Percentiles rank a stretch among this genome's conserved stretches.
These are phyloP conservation scores for Calonectria ilicicola DNA, from an alignment of 2,329 filamentous ascomycete species.

Conservation along the genomic window DNA sequence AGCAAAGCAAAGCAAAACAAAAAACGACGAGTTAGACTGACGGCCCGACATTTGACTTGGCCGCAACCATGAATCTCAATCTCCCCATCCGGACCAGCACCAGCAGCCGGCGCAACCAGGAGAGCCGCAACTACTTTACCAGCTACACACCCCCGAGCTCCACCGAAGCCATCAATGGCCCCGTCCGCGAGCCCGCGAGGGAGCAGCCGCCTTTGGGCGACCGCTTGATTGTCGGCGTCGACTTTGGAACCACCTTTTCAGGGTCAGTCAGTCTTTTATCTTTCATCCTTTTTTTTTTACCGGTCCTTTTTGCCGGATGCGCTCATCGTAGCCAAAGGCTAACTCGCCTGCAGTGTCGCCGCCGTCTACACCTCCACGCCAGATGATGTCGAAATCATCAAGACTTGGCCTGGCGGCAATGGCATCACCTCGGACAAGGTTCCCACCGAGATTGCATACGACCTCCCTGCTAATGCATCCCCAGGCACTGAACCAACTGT, in stretches of 20 bases:
- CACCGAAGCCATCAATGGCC: constrained; percentile 73
- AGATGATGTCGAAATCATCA: constrained; percentile 86
- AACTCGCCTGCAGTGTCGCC: constrained; percentile 61
- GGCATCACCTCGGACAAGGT: constrained; percentile 92
- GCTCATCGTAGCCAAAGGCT: background rate
- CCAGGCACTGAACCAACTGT: constrained; percentile 59
- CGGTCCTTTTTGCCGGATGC: too few relatives aligned
- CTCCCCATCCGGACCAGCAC: constrained; percentile 61
- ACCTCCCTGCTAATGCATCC: constrained; percentile 48
- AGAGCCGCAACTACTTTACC: constrained; percentile 68
- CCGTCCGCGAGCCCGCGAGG: constrained; percentile 66
- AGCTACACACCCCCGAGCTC: constrained; percentile 66
- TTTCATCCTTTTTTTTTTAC: background rate
- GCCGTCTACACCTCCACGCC: constrained; percentile 81
- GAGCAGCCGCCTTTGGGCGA: constrained; percentile 68
- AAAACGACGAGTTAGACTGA: background rate
- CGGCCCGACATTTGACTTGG: constrained; percentile 13
- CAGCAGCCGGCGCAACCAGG: constrained; percentile 64
- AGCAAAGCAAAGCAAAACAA: too few relatives aligned
- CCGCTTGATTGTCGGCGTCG: constrained; percentile 80
- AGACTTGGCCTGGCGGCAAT: constrained; percentile 86
- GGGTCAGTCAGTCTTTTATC: constrained; percentile 63
- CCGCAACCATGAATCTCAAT: constrained; percentile 60
- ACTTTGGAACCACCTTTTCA: constrained; percentile 88
- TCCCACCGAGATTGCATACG: constrained; percentile 80